A percentile compares a stretch with the other conserved stretches of the same genome.
These are phyloP conservation scores for Skeletonema marinoi DNA, from an alignment of 108 stramenopile genomes.

Conservation along the genomic window DNA sequence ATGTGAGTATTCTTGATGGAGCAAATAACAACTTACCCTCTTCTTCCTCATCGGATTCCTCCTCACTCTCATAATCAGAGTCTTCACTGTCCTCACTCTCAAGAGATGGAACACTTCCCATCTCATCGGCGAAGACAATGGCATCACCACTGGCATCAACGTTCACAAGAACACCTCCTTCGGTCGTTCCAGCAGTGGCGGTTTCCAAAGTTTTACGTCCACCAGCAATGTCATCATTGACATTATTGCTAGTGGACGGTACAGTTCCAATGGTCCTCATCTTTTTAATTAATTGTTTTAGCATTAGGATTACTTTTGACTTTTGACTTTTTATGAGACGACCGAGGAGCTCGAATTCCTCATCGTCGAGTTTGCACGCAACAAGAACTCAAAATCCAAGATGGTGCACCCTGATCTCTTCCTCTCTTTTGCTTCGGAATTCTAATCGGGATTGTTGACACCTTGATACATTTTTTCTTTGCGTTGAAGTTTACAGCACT, in stretches of 20 bases:
- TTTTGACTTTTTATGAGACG: conserved; percentile 10
- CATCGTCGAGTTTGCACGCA: no score
- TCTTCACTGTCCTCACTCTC: conserved; percentile 48
- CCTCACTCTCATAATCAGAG: conserved; percentile 18
- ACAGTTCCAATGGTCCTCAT: conserved; percentile 34
- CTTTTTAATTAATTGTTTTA: conserved; percentile 8
- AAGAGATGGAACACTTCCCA: conserved; percentile 42
- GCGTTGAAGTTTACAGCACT: background rate
- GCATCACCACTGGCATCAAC: conserved; percentile 29
- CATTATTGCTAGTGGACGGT: conserved; percentile 43
- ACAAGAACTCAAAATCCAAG: background rate
- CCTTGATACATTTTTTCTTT: background rate
- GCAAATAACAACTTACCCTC: background rate
- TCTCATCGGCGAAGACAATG: conserved; percentile 44
- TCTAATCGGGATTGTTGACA: background rate
- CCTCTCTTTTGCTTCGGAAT: background rate
- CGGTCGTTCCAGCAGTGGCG: conserved; percentile 18
- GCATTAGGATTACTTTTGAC: conserved; percentile 36
- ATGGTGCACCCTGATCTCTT: background rate
- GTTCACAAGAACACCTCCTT: conserved; percentile 10
- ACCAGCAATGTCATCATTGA: conserved; percentile 30
- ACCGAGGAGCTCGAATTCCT: background rate
- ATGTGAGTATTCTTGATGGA: no score
- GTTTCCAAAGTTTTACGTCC: conserved; percentile 41
- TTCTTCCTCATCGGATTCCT: conserved; percentile 18